Conservation (phyloP, 441 rosid species). For the Croton laevigatus region DNA sequence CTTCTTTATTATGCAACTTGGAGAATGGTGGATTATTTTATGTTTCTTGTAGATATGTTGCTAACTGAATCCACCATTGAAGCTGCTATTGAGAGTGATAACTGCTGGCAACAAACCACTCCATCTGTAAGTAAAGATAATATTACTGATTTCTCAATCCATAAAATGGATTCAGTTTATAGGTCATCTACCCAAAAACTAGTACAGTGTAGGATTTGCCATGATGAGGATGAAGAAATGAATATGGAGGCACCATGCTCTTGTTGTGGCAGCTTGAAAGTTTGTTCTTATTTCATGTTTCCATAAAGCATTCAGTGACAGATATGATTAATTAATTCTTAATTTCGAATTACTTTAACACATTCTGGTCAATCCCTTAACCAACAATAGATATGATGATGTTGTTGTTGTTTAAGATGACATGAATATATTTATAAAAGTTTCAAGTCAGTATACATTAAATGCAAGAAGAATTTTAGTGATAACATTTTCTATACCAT, state of each 20-base stretch:
- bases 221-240: slow-evolving; percentile 68
- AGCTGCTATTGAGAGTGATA: slow-evolving; percentile 37
- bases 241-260: slow-evolving; percentile 83
- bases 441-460: neutral
- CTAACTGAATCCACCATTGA: slow-evolving; percentile 47
- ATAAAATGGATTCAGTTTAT: slow-evolving; percentile 29
- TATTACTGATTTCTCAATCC: slow-evolving; percentile 26
- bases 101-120: slow-evolving; percentile 18
- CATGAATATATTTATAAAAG: neutral
- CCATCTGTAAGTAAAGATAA: slow-evolving; percentile 25
- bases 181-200: slow-evolving; percentile 35
- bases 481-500: neutral
- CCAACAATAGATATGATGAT: neutral
- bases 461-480: neutral
- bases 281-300: slow-evolving; percentile 15
- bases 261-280: slow-evolving; percentile 88
- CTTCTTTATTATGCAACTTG: slow-evolving; percentile 21
- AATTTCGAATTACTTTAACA: neutral
- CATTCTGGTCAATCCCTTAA: neutral
- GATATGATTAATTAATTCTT: neutral
- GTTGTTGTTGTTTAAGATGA: neutral
- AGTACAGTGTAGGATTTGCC: slow-evolving; percentile 81
- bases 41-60: slow-evolving; percentile 54
- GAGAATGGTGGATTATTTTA: slow-evolving; percentile 71
- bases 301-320: neutral